These are phyloP conservation scores for Claviceps humidiphila DNA, from an alignment of 2,329 filamentous ascomycete genomes.

Conservation along the genomic window DNA sequence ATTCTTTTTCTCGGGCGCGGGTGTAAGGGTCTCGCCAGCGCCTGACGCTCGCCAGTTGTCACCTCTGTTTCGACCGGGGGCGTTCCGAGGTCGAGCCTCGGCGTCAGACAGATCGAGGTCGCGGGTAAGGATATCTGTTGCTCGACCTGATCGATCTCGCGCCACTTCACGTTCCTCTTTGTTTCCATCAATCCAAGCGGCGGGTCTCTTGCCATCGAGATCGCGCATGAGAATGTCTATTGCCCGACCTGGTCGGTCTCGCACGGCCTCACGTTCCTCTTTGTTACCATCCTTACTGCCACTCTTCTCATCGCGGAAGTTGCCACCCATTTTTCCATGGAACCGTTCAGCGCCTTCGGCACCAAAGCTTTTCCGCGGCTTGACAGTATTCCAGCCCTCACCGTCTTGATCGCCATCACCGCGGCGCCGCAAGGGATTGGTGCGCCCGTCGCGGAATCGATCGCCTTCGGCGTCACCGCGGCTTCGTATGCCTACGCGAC, in stretches of 20 bases:
- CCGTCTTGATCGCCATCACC: slow-evolving; percentile 45
- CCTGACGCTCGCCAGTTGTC: slow-evolving; percentile 65
- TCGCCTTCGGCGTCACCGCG: slow-evolving; percentile 40
- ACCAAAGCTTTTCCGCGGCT: slow-evolving; percentile 61
- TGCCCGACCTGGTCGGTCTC: slow-evolving; percentile 32
- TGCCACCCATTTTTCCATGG: slow-evolving; percentile 49
- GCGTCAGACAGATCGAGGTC: slow-evolving; percentile 40
- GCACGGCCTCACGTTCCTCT: slow-evolving; percentile 41
- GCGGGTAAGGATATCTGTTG: slow-evolving; percentile 35
- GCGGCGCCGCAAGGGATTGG: slow-evolving; percentile 37
- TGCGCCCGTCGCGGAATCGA: slow-evolving; percentile 33
- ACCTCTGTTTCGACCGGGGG: slow-evolving; percentile 48
- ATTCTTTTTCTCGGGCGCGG: slow-evolving; percentile 30
- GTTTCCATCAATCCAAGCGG: slow-evolving; percentile 24
- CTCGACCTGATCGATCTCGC: slow-evolving; percentile 32
- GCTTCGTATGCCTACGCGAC: slow-evolving; percentile 45
- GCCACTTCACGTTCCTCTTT: slow-evolving; percentile 42
- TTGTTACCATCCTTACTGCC: slow-evolving; percentile 28
- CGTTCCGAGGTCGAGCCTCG: slow-evolving; percentile 47
- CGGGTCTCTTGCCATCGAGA: slow-evolving; percentile 20
- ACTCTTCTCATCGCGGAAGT: slow-evolving; percentile 25
- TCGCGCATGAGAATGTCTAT: slow-evolving; percentile 39
- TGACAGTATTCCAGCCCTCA: slow-evolving; percentile 64
- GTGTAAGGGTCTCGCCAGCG: slow-evolving; percentile 13
- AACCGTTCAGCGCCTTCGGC: slow-evolving; percentile 60